Evolutionary conservation across 2,329 filamentous ascomycete genomes (phyloP).

Genomic region (Diaporthe citriasiana): DNA sequence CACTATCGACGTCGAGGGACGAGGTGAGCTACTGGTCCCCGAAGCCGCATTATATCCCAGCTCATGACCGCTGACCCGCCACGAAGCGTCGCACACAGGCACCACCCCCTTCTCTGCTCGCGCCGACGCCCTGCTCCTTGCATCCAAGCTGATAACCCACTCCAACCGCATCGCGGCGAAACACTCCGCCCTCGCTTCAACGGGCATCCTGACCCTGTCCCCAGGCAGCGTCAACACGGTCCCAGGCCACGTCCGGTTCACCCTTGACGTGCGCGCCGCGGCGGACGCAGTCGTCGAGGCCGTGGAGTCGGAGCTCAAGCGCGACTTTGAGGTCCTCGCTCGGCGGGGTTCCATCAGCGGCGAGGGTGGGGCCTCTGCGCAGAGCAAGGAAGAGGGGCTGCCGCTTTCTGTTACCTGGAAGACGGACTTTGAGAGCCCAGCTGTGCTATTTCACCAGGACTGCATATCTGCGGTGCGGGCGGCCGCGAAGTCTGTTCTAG

Average conservation of each 20-base stretch:
- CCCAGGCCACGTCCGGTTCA: constrained; percentile 76
- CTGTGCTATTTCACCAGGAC: constrained; percentile 75
- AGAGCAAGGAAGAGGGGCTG: constrained; percentile 55
- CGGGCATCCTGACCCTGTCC: constrained; percentile 75
- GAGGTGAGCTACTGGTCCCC: constrained; percentile 50
- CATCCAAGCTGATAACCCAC: constrained; percentile 76
- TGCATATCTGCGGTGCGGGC: constrained; percentile 76
- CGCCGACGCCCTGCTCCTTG: constrained; percentile 77
- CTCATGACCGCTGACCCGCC: not conserved
- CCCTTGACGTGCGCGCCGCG: constrained; percentile 75
- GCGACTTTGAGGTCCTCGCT: constrained; percentile 72
- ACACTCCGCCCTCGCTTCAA: constrained; percentile 74
- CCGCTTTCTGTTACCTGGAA: constrained; percentile 65
- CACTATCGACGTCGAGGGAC: constrained; percentile 74
- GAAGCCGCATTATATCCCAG: not conserved
- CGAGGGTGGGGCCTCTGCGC: constrained; percentile 42
- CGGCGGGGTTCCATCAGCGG: constrained; percentile 66
- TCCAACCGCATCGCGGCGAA: constrained; percentile 73
- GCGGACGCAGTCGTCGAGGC: constrained; percentile 68
- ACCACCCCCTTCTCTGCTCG: constrained; percentile 73
- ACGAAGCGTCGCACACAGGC: constrained; percentile 77
- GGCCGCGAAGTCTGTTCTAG: constrained; percentile 70
- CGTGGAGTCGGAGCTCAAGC: constrained; percentile 69
- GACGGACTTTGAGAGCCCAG: constrained; percentile 73
- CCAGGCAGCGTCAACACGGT: constrained; percentile 83